Evolutionary conservation across 441 rosid species (phyloP), one percentile per base, ranked within the genome.

Genomic region (Gossypium aridum): DNA sequence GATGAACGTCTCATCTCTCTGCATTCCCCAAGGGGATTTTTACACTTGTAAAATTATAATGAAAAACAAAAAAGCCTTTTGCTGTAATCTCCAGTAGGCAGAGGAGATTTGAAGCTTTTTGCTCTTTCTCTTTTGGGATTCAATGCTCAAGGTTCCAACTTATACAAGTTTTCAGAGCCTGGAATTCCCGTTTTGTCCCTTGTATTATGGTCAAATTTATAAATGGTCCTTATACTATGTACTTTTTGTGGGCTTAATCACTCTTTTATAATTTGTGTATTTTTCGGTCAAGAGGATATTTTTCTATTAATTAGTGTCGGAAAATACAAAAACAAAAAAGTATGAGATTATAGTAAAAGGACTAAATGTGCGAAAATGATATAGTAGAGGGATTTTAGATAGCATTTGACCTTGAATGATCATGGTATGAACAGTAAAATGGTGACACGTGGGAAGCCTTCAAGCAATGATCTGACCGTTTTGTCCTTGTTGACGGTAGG

Each of bases 1-100:
- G 85, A 84, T 25, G 75, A 69, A 72, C 81, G 84, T 65, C 82
- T 87, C 98, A 94, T 94, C 90, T 85, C 86, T 89, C 92, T 82
- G 94, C 98, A 94, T 94, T 90, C 96, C 97, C 97, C 79, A 59
- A 25, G 26, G 37, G 64, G 64, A 60, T 60, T 60, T 60, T 25
- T 25, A 12, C 64, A 13, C 64, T 60, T 23, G 4, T 23, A 10
- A 10, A 23, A 20, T 1, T 12, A 56, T 17, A 19, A 19, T 7
- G 2, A 0, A 2, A 8, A 56, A 8, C 1, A 20, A 2, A 56
- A 56, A 6, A 1, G 20, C 49, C 51, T 4, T 49, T 8, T 16
- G 0, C 28, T 53, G 25, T 60, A 9, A 43, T 25, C 43, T 12
- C 37, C 43, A 0, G 1, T 10, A 3, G 8, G 5, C 34, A 16